A percentile compares a stretch with the other conserved stretches of the same genome.
Conservation (phyloP, 805 yeast species). For the Metschnikowia lunata region DNA sequence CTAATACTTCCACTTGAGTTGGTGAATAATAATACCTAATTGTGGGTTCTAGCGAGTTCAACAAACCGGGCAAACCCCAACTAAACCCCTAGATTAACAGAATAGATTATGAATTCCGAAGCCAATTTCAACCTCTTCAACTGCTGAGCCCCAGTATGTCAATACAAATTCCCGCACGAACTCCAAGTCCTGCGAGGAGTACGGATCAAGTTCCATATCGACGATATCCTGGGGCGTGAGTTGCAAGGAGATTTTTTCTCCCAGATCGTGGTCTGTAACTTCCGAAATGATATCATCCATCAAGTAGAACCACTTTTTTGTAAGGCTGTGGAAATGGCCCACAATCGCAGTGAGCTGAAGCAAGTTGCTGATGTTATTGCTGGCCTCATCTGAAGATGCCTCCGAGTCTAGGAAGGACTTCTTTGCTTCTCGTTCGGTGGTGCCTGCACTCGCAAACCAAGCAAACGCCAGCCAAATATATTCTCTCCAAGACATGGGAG, state of each 20-base stretch:
- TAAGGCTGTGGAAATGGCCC: slow-evolving; percentile 37
- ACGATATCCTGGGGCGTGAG: slow-evolving; percentile 39
- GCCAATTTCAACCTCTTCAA: slow-evolving; percentile 31
- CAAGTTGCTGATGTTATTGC: slow-evolving; percentile 3
- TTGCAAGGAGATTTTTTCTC: slow-evolving; percentile 21
- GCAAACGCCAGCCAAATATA: slow-evolving; percentile 64
- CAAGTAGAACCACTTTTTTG: slow-evolving; percentile 34
- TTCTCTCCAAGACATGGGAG: slow-evolving; percentile 52
- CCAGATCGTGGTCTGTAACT: slow-evolving; percentile 6
- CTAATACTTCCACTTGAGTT: no score
- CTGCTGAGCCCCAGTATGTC: slow-evolving; percentile 29
- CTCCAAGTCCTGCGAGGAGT: slow-evolving; percentile 32
- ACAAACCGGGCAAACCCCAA: no score
- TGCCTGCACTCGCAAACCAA: slow-evolving; percentile 91
- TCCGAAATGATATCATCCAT: slow-evolving; percentile 34
- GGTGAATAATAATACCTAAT: no score
- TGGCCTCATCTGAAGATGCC: slow-evolving; percentile 4
- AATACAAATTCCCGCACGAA: slow-evolving; percentile 34
- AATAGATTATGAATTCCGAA: slow-evolving; percentile 30
- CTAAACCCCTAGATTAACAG: slow-evolving; percentile 15
- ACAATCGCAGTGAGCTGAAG: slow-evolving; percentile 24
- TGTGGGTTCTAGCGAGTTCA: no score
- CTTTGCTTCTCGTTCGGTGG: slow-evolving; percentile 23
- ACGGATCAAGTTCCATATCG: slow-evolving; percentile 43
- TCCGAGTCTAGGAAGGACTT: slow-evolving; percentile 4